Conservation (phyloP, 495 filamentous ascomycete genomes). For the Aspergillus heteromorphus region DNA sequence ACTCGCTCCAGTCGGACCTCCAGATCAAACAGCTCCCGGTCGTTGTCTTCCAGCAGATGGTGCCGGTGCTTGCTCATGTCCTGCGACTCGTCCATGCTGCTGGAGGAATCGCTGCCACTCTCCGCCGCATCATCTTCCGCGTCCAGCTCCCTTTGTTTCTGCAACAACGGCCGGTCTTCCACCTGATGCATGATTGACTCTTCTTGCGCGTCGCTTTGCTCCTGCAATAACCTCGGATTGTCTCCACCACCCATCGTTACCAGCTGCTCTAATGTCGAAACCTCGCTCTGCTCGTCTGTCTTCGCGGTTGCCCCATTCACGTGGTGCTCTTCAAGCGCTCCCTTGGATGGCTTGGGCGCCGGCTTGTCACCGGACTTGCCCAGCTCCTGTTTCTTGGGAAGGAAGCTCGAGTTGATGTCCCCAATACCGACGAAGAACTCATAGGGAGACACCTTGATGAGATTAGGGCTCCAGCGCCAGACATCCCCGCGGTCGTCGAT, state of each 20-base stretch:
- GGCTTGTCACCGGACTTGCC: slow-evolving; percentile 18
- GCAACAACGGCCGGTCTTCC: slow-evolving; percentile 76
- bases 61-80: slow-evolving; percentile 54
- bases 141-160: slow-evolving; percentile 84
- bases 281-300: slow-evolving; percentile 22
- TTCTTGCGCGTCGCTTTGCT: slow-evolving; percentile 76
- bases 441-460: slow-evolving; percentile 91
- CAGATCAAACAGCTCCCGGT: slow-evolving; percentile 70
- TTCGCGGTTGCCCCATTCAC: slow-evolving; percentile 31
- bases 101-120: slow-evolving; percentile 27
- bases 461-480: slow-evolving; percentile 91
- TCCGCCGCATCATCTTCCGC: slow-evolving; percentile 67
- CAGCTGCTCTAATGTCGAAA: slow-evolving; percentile 66
- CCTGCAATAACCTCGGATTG: slow-evolving; percentile 62
- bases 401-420: slow-evolving; percentile 96
- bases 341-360: slow-evolving; percentile 16
- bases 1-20: slow-evolving; percentile 67
- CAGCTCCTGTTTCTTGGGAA: slow-evolving; percentile 82
- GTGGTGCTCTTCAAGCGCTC: slow-evolving; percentile 25
- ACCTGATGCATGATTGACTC: slow-evolving; percentile 84
- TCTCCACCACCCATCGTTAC: slow-evolving; percentile 71
- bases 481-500: slow-evolving; percentile 97
- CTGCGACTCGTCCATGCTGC: slow-evolving; percentile 37
- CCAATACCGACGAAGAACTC: slow-evolving; percentile 98
- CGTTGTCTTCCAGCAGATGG: slow-evolving; percentile 78